phyloP scores from a whole-genome alignment of 106 monocot genomes.

The Posidonia australis region DNA sequence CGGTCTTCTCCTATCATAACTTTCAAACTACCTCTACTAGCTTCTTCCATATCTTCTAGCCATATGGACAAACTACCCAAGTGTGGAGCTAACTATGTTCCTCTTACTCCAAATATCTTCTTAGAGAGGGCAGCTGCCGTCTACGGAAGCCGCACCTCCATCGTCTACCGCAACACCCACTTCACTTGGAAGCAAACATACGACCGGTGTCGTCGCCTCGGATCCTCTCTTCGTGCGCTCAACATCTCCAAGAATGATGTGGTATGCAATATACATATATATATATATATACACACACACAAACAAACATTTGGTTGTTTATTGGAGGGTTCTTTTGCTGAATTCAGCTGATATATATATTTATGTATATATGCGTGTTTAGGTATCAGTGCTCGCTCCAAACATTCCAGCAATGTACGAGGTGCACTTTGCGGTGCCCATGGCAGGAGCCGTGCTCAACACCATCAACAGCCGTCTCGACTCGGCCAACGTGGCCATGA shows the following conservation, averaged over 20 bases:
- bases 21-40: too few relatives aligned
- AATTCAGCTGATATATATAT: too few relatives aligned
- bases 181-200: slow-evolving; percentile 77
- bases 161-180: slow-evolving; percentile 28
- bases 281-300: too few relatives aligned
- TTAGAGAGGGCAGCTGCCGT: slow-evolving; percentile 41
- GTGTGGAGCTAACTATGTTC: slow-evolving; percentile 49
- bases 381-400: slow-evolving; percentile 53
- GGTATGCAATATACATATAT: background rate
- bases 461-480: slow-evolving; percentile 67
- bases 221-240: slow-evolving; percentile 40
- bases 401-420: slow-evolving; percentile 65
- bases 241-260: slow-evolving; percentile 56
- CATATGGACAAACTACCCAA: slow-evolving; percentile 43
- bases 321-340: too few relatives aligned
- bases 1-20: background rate
- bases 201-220: slow-evolving; percentile 55
- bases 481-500: slow-evolving; percentile 29
- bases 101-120: slow-evolving; percentile 60
- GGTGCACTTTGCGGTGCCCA: slow-evolving; percentile 82
- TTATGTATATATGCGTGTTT: too few relatives aligned
- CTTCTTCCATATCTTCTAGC: background rate
- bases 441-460: slow-evolving; percentile 78
- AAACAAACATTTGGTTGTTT: too few relatives aligned
- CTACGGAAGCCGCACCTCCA: slow-evolving; percentile 47